Evolutionary conservation across 768 basidiomycete genomes (phyloP).

Genomic region (Rickenella mellea): DNA sequence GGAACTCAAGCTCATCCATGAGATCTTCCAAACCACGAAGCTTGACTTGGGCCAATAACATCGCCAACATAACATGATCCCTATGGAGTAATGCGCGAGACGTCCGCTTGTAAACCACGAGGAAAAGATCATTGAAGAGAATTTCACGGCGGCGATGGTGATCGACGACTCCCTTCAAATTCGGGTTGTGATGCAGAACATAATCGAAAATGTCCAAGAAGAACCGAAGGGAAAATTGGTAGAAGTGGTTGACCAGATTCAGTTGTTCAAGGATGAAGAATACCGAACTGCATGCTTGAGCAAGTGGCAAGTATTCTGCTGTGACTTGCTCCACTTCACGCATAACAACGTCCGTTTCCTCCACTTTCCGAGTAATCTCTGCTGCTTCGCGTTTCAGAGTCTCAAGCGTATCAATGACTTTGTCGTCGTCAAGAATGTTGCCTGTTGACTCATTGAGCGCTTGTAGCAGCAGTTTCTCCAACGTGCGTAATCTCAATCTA

Average conservation of each 20-base stretch:
- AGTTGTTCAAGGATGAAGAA: conserved; percentile 97
- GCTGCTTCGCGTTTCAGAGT: conserved; percentile 94
- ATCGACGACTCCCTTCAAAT: conserved; percentile 72
- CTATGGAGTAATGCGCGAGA: conserved; percentile 83
- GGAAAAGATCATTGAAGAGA: conserved; percentile 80
- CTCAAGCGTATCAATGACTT: conserved; percentile 93
- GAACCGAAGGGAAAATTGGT: conserved; percentile 95
- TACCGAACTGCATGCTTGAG: conserved; percentile 91
- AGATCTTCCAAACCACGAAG: conserved; percentile 73
- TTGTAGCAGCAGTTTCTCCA: conserved; percentile 88
- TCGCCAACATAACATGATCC: conserved; percentile 86
- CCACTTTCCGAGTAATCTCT: conserved; percentile 90
- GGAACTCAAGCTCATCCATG: conserved; percentile 77
- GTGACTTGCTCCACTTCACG: conserved; percentile 94
- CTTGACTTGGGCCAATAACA: conserved; percentile 85
- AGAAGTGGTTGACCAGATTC: conserved; percentile 92
- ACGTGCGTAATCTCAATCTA: conserved; percentile 80
- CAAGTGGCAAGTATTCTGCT: conserved; percentile 85
- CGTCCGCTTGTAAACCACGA: conserved; percentile 79
- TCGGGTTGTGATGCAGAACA: conserved; percentile 85
- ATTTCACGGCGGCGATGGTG: conserved; percentile 65
- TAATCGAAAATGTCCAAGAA: conserved; percentile 99
- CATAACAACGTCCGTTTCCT: conserved; percentile 95
- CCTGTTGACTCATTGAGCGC: conserved; percentile 95
- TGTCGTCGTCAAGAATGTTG: conserved; percentile 97